Evolutionary conservation across 1,284 basidiomycete genomes (phyloP), one percentile per base, ranked within the genome.

Genomic region (Malassezia yamatoensis): DNA sequence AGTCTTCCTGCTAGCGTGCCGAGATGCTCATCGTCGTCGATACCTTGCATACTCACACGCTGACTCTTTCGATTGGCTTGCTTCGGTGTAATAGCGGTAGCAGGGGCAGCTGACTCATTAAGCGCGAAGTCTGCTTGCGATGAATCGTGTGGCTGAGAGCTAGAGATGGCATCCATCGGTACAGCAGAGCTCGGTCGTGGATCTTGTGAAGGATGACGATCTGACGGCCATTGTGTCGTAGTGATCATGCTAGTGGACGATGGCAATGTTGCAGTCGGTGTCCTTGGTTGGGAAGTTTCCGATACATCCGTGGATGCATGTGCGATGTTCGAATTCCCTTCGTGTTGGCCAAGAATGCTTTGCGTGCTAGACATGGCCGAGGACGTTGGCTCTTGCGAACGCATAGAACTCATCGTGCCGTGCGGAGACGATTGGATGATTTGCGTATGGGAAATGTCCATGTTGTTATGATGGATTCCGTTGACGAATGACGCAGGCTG

Each of bases 1-100:
- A 58, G 51, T 16, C 55, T 50, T 7, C 55, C 55, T 1, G 55
- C 55, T 5, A 58, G 35, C 29, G 37, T 52, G 34, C 45, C 40
- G 12, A 13, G 16, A 18, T 21, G 16, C n/a, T 58, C 55, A 8
- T 47, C 51, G 10, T 24, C 32, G n/a, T 58, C 55, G 34, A 12
- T 36, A 13, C 10, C 15, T 21, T 49, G 47, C 47, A 39, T 39
- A 13, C 36, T 38, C n/a, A n/a, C 35, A 16, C 47, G 47, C 10
- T 24, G 18, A 12, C 18, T 10, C 39, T 21, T 16, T 21, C 39
- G 39, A 21, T 41, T 41, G 16, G 39, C 21, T 21, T 41, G 39
- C 13, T 15, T 9, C 10, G 39, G 39, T 9, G 39, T 41, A 9
- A 13, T 21, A 15, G 16, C 13, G 39, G 38, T n/a, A 3, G 38